A percentile compares a stretch with the other conserved stretches of the same genome.
Evolutionary conservation across 2,329 filamentous ascomycete genomes (phyloP).

Genomic region (Penicillium sp.): DNA sequence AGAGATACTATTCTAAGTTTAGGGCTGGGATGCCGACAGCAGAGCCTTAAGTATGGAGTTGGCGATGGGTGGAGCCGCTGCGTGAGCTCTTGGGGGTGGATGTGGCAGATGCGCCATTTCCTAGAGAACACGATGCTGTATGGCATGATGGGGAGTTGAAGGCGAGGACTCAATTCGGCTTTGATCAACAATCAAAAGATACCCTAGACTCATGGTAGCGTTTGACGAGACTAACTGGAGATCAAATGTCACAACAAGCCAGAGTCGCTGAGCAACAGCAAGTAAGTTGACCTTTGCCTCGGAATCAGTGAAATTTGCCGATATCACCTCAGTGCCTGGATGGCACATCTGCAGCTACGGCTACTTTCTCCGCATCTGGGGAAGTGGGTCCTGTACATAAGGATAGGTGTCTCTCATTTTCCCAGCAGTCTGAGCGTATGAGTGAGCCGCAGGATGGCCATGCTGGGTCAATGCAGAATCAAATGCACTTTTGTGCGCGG

Average conservation of each 20-base stretch:
- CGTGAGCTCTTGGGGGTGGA: no score
- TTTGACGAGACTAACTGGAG: neutral
- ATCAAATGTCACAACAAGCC: neutral
- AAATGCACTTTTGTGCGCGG: slow-evolving; percentile 10
- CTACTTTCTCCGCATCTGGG: neutral
- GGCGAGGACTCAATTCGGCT: no score
- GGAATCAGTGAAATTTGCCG: neutral
- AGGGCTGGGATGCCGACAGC: no score
- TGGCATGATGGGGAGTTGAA: no score
- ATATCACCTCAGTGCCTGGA: neutral
- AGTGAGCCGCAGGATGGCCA: neutral
- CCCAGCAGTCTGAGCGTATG: neutral
- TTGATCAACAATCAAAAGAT: neutral
- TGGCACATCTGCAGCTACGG: neutral
- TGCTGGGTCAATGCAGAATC: slow-evolving; percentile 1
- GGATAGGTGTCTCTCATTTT: neutral
- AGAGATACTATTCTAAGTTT: no score
- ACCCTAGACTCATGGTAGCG: neutral
- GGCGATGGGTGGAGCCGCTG: no score
- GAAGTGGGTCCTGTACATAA: neutral
- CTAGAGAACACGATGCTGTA: no score
- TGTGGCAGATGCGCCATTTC: no score
- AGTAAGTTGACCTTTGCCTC: neutral
- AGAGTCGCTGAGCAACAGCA: neutral
- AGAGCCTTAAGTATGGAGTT: no score